A percentile compares a stretch with the other conserved stretches of the same genome.
Evolutionary conservation across 768 basidiomycete genomes (phyloP).

Genomic region (Tricholoma flavovirens): DNA sequence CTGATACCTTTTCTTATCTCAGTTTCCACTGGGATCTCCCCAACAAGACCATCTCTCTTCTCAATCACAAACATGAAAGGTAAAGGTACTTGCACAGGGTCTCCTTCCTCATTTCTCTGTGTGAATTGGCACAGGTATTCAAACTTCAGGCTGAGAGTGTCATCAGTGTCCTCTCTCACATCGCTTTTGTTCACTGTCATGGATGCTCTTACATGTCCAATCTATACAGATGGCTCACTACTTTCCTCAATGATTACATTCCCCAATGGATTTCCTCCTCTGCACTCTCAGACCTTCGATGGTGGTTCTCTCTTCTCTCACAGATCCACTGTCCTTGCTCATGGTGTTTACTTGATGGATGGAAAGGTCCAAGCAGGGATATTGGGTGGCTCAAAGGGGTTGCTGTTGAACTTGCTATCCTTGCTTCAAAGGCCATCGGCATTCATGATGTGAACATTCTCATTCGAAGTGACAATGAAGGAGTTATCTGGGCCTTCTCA

Average conservation of each 20-base stretch:
- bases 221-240: conserved; percentile 5
- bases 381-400: too few species aligned
- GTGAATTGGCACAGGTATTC: neutral
- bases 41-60: conserved; percentile 18
- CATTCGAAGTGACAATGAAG: conserved; percentile 20
- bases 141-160: too few species aligned
- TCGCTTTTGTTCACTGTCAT: conserved; percentile 19
- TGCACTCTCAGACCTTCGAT: too few species aligned
- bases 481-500: conserved; percentile 18
- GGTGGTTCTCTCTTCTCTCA: conserved; percentile 2
- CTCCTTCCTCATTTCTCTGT: conserved; percentile 4
- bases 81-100: conserved; percentile 17
- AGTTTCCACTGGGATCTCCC: conserved; percentile 27
- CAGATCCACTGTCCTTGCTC: conserved; percentile 6
- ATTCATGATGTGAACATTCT: conserved; percentile 8
- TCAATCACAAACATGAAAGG: conserved; percentile 23
- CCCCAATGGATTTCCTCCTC: too few species aligned
- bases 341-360: conserved; percentile 4
- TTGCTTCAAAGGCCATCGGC: conserved; percentile 5
- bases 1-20: conserved; percentile 14
- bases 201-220: conserved; percentile 6
- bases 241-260: too few species aligned
- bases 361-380: conserved; percentile 10
- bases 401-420: conserved; percentile 6
- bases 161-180: conserved; percentile 18